Conservation (phyloP, 768 basidiomycete genomes). For the Boletus pseudo-olivaceus region DNA sequence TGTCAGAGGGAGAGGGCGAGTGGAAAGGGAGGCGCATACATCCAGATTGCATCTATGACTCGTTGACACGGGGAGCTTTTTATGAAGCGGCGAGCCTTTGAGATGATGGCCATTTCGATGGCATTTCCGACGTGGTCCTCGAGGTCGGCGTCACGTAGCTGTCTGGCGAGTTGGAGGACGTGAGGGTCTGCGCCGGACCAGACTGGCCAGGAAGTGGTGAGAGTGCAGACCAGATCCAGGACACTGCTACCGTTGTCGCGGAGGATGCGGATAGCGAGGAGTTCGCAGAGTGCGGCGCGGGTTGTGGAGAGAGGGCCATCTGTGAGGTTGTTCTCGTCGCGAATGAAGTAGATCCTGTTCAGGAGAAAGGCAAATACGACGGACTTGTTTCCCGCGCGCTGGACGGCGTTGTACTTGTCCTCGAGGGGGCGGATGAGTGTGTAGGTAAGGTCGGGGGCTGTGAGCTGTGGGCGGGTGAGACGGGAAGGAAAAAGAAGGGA, state of each 20-base stretch:
- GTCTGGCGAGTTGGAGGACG: constrained; percentile 54
- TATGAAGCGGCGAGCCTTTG: constrained; percentile 85
- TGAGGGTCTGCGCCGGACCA: constrained; percentile 69
- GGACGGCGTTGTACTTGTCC: constrained; percentile 78
- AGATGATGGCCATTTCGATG: constrained; percentile 87
- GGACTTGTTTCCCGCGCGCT: constrained; percentile 72
- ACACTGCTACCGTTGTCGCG: constrained; percentile 66
- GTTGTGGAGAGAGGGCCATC: constrained; percentile 68
- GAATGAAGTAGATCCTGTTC: constrained; percentile 81
- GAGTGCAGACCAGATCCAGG: constrained; percentile 63
- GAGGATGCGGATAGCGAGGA: constrained; percentile 78
- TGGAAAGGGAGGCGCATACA: constrained; percentile 39
- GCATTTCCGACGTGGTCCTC: constrained; percentile 87
- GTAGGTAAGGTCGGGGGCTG: constrained; percentile 86
- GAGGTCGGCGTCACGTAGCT: constrained; percentile 65
- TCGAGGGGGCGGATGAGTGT: constrained; percentile 83
- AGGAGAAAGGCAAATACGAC: constrained; percentile 86
- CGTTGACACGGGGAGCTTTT: constrained; percentile 87
- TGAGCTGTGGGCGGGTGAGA: constrained; percentile 47
- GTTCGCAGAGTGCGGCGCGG: constrained; percentile 83
- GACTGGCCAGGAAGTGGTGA: constrained; percentile 80
- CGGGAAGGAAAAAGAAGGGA: not conserved
- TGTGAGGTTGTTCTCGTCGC: constrained; percentile 64
- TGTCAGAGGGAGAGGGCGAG: constrained; percentile 14
- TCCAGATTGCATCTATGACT: constrained; percentile 83